A percentile compares a stretch with the other conserved stretches of the same genome.
Evolutionary conservation across 2,329 filamentous ascomycete genomes (phyloP).

Genomic region (Dactylella cylindrospora): DNA sequence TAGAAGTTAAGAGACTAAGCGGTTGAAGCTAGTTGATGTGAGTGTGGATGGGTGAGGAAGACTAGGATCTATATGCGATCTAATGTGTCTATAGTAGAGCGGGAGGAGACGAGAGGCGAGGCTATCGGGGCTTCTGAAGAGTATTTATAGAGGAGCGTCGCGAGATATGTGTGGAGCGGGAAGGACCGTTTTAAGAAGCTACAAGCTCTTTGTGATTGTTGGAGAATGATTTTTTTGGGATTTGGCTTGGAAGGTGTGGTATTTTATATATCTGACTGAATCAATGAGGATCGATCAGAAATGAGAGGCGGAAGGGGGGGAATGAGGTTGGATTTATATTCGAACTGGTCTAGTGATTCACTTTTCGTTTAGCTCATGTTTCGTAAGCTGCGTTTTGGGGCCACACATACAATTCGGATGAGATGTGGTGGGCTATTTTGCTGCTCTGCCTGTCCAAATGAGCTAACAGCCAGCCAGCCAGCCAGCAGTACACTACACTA

Average conservation of each 20-base stretch:
- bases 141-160: background rate
- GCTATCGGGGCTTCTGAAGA: too few species aligned
- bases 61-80: slow-evolving; percentile 5
- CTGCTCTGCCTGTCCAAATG: slow-evolving; percentile 16
- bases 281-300: too few species aligned
- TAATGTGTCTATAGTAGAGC: background rate
- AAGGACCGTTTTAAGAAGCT: too few species aligned
- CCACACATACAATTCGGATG: slow-evolving; percentile 39
- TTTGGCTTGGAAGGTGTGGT: slow-evolving; percentile 11
- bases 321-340: slow-evolving; percentile 45
- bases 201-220: too few species aligned
- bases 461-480: slow-evolving; percentile 12
- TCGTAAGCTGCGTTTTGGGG: slow-evolving; percentile 44
- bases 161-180: slow-evolving; percentile 13
- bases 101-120: background rate
- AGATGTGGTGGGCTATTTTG: slow-evolving; percentile 38
- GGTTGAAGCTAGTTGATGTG: background rate
- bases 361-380: slow-evolving; percentile 44
- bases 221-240: slow-evolving; percentile 20
- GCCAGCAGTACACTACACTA: too few species aligned
- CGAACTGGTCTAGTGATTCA: slow-evolving; percentile 38
- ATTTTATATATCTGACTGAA: slow-evolving; percentile 43
- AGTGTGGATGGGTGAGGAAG: slow-evolving; percentile 13
- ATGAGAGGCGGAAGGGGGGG: slow-evolving; percentile 42
- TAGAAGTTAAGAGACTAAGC: background rate